Evolutionary conservation across 257 asterid species (phyloP).

Genomic region (Gardenia jasminoides): DNA sequence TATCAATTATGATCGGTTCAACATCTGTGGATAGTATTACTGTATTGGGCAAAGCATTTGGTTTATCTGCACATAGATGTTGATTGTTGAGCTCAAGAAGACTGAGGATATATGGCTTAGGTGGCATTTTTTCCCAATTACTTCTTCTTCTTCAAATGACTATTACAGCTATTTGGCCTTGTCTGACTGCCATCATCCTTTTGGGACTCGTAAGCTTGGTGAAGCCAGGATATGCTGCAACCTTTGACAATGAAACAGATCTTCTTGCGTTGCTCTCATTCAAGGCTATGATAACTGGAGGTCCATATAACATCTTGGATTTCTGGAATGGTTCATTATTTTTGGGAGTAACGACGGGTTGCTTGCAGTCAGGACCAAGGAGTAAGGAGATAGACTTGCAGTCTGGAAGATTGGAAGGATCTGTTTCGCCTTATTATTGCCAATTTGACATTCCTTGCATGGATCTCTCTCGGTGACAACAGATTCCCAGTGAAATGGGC

Average conservation of each 20-base stretch:
- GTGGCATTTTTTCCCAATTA: too few species aligned
- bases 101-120: not conserved
- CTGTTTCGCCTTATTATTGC: not conserved
- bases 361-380: not conserved
- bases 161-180: not conserved
- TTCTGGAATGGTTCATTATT: constrained; percentile 14
- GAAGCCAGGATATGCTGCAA: not conserved
- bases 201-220: not conserved
- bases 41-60: too few species aligned
- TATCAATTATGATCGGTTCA: too few species aligned
- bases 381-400: not conserved
- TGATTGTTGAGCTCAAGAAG: not conserved
- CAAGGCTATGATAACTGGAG: constrained; percentile 8
- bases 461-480: not conserved
- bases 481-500: not conserved
- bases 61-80: too few species aligned
- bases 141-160: not conserved
- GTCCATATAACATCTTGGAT: constrained; percentile 1
- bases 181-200: not conserved
- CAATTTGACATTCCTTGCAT: constrained; percentile 9
- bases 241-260: constrained; percentile 15
- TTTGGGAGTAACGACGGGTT: constrained; percentile 16
- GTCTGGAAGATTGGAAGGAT: not conserved
- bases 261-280: constrained; percentile 9
- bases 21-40: not conserved